Evolutionary conservation across 2,329 filamentous ascomycete genomes (phyloP).

Genomic region (Alternaria solani): DNA sequence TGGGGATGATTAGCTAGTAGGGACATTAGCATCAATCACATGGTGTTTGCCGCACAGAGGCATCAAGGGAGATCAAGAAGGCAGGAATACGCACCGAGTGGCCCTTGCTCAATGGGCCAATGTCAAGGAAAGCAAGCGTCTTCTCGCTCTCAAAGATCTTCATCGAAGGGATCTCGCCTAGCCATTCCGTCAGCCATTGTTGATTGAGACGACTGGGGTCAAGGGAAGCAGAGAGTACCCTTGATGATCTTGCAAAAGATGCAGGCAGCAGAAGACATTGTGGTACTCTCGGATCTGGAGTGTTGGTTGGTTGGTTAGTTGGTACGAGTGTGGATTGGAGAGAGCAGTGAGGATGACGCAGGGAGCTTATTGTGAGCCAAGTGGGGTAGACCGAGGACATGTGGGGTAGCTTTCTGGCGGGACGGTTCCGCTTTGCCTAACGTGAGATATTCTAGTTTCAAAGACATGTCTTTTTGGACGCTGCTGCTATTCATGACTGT

Average conservation of each 20-base stretch:
- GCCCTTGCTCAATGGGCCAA: constrained; percentile 85
- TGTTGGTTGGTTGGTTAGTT: constrained; percentile 28
- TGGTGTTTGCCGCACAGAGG: not conserved
- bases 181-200: not conserved
- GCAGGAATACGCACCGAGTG: constrained; percentile 73
- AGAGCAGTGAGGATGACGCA: constrained; percentile 18
- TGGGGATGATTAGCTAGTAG: constrained; percentile 90
- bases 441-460: not conserved
- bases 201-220: not conserved
- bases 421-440: constrained; percentile 8
- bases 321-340: constrained; percentile 28
- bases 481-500: not conserved
- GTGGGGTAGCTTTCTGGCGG: constrained; percentile 29
- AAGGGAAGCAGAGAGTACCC: constrained; percentile 61
- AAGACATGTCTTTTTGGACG: not conserved
- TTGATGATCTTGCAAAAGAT: constrained; percentile 99
- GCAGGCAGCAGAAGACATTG: constrained; percentile 74
- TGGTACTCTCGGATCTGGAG: constrained; percentile 34
- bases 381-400: constrained; percentile 23
- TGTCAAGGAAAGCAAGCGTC: constrained; percentile 94
- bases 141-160: constrained; percentile 96
- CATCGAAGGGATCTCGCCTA: constrained; percentile 96
- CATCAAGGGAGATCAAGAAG: not conserved
- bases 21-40: not conserved
- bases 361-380: constrained; percentile 15